Percentiles rank a stretch among this genome's conserved stretches.
These are phyloP conservation scores for Clavispora santaluciae DNA, from an alignment of 805 yeast genomes.

Conservation along the genomic window DNA sequence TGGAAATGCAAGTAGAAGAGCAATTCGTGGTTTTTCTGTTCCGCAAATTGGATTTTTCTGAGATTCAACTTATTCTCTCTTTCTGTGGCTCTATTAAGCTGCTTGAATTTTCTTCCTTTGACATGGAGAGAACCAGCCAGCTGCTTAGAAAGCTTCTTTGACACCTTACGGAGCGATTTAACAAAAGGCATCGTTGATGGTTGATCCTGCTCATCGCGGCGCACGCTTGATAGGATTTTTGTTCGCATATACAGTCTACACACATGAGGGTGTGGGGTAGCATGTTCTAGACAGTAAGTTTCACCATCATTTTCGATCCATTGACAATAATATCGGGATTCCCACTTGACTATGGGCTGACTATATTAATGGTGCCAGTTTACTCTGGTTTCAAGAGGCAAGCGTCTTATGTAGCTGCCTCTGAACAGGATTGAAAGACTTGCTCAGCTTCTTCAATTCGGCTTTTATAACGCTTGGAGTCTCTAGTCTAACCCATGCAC, in stretches of 20 bases:
- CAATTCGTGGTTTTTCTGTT: conserved; percentile 57
- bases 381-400: no score
- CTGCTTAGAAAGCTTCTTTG: conserved; percentile 48
- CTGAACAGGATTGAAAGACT: no score
- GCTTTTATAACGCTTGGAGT: no score
- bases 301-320: no score
- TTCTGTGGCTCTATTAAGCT: conserved; percentile 77
- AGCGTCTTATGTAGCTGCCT: no score
- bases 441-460: no score
- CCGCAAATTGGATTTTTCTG: conserved; percentile 53
- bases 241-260: not conserved
- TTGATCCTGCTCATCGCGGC: conserved; percentile 3
- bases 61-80: conserved; percentile 69
- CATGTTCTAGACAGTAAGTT: no score
- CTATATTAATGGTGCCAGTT: no score
- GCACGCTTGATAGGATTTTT: conserved; percentile 1
- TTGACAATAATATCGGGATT: no score
- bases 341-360: no score
- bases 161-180: conserved; percentile 61
- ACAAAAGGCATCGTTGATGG: conserved; percentile 54
- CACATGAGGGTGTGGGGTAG: not conserved
- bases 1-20: conserved; percentile 57
- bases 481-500: no score
- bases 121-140: conserved; percentile 68
- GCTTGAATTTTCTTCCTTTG: conserved; percentile 83